Base-by-base conservation (phyloP, 495 filamentous ascomycete genomes). In the Staphylotrichum longicolle region DNA sequence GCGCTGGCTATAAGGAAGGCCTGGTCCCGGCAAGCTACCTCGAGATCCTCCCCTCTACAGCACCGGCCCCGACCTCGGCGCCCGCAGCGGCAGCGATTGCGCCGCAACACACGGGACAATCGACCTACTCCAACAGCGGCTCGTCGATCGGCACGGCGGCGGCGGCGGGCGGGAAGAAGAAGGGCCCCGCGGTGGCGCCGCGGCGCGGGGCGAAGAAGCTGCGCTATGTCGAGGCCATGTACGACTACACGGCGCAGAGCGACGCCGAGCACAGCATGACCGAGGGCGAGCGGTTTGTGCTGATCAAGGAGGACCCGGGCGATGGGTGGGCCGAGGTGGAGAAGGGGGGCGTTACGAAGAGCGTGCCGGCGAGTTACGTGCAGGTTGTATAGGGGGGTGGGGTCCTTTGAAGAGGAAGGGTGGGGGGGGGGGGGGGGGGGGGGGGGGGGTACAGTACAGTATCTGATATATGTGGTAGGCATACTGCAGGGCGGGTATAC, bases 271-370 rank as follows among this genome's bases (percentile, higher is more conserved):
- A 90, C 77, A 89, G 79, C 69, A 98, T 98, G 90, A 62, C 69
- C 3, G 94, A 94, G 75, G 94, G 94, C 0, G 94, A 98, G 72
- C 78, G 87, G 56, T 96, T 98, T 68, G 94, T 97, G 27, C 72
- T 97, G 44, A 84, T 96, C 47, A 91, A 82, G 64, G 84, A 86
- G 46, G 91, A 98, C 71, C 80, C 84, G 10, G 94, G 94, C 1
- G 94, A 97, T 77, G 94, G 94, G 12, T 98, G 94, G 94, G 91
- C 88, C 9, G 93, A 97, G 76, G 94, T 98, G 12, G 94, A 97
- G 78, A 88, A 88, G 63, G 89, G 87, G 32, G 94, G 94, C n/a
- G 75, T 83, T 47, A 90, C 88, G n/a, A 92, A 87, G 77, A 96
- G 90, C 70, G 93, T 98, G 52, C 93, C 93, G 14, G 91, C 93